These are phyloP conservation scores for Eimeria maxima DNA, from an alignment of 169 alveolate species.

Conservation along the genomic window DNA sequence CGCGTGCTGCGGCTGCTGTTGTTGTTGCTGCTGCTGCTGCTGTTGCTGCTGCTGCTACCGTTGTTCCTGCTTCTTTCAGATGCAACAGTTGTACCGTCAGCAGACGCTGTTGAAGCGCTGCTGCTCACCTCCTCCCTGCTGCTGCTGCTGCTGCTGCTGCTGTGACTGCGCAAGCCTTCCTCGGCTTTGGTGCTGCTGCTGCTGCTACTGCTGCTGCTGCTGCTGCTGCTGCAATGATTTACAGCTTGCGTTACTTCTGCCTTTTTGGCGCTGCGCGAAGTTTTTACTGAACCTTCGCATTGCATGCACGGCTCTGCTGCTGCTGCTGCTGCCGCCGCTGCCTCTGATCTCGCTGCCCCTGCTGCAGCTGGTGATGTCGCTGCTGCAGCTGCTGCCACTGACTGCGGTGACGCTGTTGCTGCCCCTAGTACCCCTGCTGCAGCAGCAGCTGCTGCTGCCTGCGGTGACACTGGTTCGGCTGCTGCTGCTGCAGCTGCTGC, in stretches of 20 bases:
- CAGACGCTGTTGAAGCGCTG: background rate
- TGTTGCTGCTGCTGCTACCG: background rate
- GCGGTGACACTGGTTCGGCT: too few relatives aligned
- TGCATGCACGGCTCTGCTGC: too few relatives aligned
- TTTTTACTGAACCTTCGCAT: too few relatives aligned
- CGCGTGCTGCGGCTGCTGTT: slow-evolving; percentile 52
- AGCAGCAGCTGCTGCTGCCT: too few relatives aligned
- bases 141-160: slow-evolving; percentile 54
- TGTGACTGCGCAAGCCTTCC: background rate
- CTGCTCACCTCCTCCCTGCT: background rate
- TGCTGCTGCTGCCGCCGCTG: background rate
- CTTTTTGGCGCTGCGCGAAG: too few relatives aligned
- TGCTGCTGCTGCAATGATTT: background rate
- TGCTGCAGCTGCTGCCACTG: too few relatives aligned
- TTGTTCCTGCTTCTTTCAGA: background rate
- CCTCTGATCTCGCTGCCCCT: too few relatives aligned
- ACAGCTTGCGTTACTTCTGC: background rate
- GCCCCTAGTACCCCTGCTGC: too few relatives aligned
- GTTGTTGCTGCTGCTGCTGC: slow-evolving; percentile 13
- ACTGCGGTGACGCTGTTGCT: too few relatives aligned
- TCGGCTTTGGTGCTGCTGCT: slow-evolving; percentile 3
- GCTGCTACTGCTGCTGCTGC: slow-evolving; percentile 3
- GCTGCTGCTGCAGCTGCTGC: background rate
- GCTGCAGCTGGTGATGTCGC: too few relatives aligned
- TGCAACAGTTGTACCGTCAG: background rate